Base-by-base conservation (phyloP, 441 rosid genomes). In the Populus tomentosa region DNA sequence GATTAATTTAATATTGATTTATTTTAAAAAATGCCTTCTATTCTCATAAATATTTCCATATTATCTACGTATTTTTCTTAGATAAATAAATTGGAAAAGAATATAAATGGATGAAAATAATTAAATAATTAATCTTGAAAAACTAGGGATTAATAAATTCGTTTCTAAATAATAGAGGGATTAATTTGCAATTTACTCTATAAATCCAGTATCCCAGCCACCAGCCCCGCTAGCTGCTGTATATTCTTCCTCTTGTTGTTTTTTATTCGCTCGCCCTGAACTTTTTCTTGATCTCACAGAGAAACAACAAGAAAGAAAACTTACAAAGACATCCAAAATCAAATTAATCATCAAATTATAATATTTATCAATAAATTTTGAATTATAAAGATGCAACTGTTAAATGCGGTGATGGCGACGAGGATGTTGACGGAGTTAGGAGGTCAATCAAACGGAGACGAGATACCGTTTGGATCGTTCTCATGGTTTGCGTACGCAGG, bases 401-500 rank as follows among this genome's bases (percentile, higher is more conserved):
- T 92, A 50, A 90, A 88, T 79, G 93, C 87, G 68, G 81, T 87
- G 79, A 71, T 89, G 84, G 88, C 91, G 78, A 82, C 87, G 80
- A 84, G 92, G 88, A 85, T 91, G 83, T 6, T 89, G 74, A 53
- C 83, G 69, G 75, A 63, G 80, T 21, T 80, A 20, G 85, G 71
- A 16, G 85, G 79, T 40, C 85, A 85, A 72, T 80, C 83, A 2
- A 81, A 59, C 75, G 82, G 78, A 38, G 89, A 67, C 14, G 82
- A 69, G 65, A 86, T 90, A 3, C 81, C 87, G 78, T 79, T 75
- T 80, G 96, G 91, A 56, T 77, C 91, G 18, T 70, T 89, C 3
- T 77, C 80, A 88, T 95, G 92, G 92, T 93, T 88, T 79, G 82
- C 82, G 7, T 90, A 90, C 79, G 92, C 87, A 4, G 97, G 91